Conservation (phyloP, 495 filamentous ascomycete genomes). For the Penicillium robsamsonii region DNA sequence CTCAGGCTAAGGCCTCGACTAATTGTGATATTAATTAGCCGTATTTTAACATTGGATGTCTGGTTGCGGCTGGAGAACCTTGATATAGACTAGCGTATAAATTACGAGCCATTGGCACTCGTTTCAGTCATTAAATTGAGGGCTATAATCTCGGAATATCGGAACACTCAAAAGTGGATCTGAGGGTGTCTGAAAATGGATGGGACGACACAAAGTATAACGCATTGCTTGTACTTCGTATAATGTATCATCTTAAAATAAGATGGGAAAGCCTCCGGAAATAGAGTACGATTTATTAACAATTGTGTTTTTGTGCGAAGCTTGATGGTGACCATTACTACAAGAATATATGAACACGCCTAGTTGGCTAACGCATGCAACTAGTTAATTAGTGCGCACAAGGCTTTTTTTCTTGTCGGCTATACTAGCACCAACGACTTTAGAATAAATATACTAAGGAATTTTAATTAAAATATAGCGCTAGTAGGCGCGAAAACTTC, state of each 20-base stretch:
- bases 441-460: background rate
- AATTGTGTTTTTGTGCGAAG: background rate
- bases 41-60: background rate
- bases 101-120: background rate
- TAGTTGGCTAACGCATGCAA: background rate
- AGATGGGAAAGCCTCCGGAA: too few species aligned
- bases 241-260: too few species aligned
- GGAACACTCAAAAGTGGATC: background rate
- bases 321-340: background rate
- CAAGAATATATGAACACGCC: background rate
- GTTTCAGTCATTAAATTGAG: too few species aligned
- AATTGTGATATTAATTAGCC: background rate
- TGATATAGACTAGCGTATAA: background rate
- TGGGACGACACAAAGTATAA: too few species aligned
- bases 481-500: background rate
- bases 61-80: background rate
- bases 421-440: background rate
- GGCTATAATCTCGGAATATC: background rate
- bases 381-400: conserved; percentile 3
- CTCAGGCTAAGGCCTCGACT: background rate
- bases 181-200: background rate
- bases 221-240: too few species aligned
- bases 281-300: too few species aligned
- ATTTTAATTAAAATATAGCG: too few species aligned
- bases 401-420: background rate